Evolutionary conservation across 148 eudicot species (phyloP), one percentile per base, ranked within the genome.

Genomic region (Chenopodium album): DNA sequence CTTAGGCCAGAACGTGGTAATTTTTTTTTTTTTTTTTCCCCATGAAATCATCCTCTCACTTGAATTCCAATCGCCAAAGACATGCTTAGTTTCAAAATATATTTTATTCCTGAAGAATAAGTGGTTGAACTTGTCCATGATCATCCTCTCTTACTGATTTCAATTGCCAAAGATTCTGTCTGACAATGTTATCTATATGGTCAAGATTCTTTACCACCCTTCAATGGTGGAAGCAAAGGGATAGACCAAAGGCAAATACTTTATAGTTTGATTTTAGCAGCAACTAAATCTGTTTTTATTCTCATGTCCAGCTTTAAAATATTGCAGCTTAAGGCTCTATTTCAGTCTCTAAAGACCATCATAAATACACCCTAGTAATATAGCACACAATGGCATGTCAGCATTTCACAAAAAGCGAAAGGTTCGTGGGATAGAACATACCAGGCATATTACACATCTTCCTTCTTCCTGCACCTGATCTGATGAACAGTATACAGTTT

Each of bases 381-480:
- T 70, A 28, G 26, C 54, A 72, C 28, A 48, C 56, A 64, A 29
- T 29, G 31, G 68, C 48, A 69, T 16, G 71, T 60, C 9, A 67
- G 67, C 7, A 71, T 50, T 32, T 12, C 76, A 63, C 71, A 73
- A 50, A 4, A 26, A 76, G 59, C n/a, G 0, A 13, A 72, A 9
- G 52, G 50, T 34, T 65, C 26, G 13, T 19, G 20, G 26, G 65
- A 66, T 7, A 31, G 74, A 70, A 50, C 80, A 88, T 75, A 95
- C 98, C 98, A 95, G 86, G 88, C 98, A 93, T 56, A 95, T 95
- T 28, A 87, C 94, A 67, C 98, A 95, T 76, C 76, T 92, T 82
- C 86, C 96, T 78, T 90, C 97, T 67, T 90, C 94, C 76, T 87
- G 89, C 46, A 41, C 44, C 64, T 85, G 88, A 72, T 92, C 94